Evolutionary conservation across 768 basidiomycete species (phyloP).

Genomic region (Lactarius tabidus): DNA sequence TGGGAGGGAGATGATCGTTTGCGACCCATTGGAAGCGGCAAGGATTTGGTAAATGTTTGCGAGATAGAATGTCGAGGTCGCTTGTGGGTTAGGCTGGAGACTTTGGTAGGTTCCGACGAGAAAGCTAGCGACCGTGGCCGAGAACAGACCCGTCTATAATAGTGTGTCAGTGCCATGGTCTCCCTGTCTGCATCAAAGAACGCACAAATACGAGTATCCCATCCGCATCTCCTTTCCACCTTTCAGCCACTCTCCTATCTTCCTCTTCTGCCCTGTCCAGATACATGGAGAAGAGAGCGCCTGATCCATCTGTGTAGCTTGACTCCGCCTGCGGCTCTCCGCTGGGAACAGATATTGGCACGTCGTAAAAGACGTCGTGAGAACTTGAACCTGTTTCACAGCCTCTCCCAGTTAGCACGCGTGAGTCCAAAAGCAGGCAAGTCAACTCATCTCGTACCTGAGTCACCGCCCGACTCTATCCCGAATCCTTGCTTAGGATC

Average conservation of each 20-base stretch:
- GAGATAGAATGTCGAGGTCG: conserved; percentile 2
- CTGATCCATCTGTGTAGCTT: conserved; percentile 6
- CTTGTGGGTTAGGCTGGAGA: conserved; percentile 7
- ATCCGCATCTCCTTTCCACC: conserved; percentile 22
- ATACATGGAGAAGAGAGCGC: conserved; percentile 18
- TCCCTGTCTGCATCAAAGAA: neutral
- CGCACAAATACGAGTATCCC: conserved; percentile 21
- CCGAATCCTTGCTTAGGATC: neutral
- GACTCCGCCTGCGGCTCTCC: neutral
- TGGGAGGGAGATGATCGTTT: neutral
- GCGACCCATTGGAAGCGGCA: neutral
- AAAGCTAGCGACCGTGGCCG: conserved; percentile 20
- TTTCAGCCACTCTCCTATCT: conserved; percentile 11
- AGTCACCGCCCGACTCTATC: neutral
- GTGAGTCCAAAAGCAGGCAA: neutral
- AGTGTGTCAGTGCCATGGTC: neutral
- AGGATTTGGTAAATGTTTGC: conserved; percentile 12
- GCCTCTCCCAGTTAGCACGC: no score
- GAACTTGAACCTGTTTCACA: neutral
- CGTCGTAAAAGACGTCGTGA: conserved; percentile 1
- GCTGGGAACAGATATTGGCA: neutral
- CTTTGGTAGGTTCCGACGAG: conserved; percentile 9
- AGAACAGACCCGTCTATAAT: conserved; percentile 21
- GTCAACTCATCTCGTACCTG: conserved; percentile 1
- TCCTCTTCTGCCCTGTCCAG: conserved; percentile 12